Base-by-base conservation (phyloP, 176 grass and related monocot species). In the Aegilops tauschii region DNA sequence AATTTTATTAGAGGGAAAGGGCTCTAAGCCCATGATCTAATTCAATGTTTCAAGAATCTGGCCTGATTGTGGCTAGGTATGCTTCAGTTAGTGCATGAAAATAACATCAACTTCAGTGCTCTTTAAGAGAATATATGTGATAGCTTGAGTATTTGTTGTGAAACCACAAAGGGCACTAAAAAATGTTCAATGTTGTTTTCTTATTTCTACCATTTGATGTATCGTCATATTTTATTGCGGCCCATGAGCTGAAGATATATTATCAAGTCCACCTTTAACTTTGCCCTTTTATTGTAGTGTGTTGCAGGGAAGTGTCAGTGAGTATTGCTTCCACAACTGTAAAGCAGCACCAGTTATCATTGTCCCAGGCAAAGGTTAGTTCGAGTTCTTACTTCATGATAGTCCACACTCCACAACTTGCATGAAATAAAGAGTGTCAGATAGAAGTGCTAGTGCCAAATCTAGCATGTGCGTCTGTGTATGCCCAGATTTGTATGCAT, bases 271-370 rank as follows among this genome's bases (percentile, higher is more conserved):
- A 86, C 72, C 72, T 73, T 34, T 85, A 78, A 91, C 42, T 77
- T 72, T 82, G 47, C 58, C 35, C 86, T 76, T 91, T 10, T 80
- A 70, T 86, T 90, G 31, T 85, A 98, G 95, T 81, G 83, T 92
- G 84, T 80, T 98, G 68, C 95, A 93, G 84, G 95, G 93, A 64
- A 98, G 96, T 89, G 90, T 92, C 62, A 90, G 91, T 29, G 91
- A 98, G 29, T 94, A 95, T 69, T 95, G 93, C 87, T 92, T 93
- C 74, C 96, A 93, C 86, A 93, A 98, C 89, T 98, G 93, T 84
- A 98, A 94, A 89, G 93, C 90, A 81, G 91, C 89, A 40, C 93
- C 96, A 27, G 77, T 98, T 85, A 98, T 98, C 42, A 90, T 95
- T 66, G 96, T 98, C 47, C 93, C 96, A 47, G 96, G 89, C 32